Percentiles rank a stretch among this genome's conserved stretches.
Evolutionary conservation across 2,329 filamentous ascomycete genomes (phyloP).

Genomic region (Teratosphaeria zuluensis): DNA sequence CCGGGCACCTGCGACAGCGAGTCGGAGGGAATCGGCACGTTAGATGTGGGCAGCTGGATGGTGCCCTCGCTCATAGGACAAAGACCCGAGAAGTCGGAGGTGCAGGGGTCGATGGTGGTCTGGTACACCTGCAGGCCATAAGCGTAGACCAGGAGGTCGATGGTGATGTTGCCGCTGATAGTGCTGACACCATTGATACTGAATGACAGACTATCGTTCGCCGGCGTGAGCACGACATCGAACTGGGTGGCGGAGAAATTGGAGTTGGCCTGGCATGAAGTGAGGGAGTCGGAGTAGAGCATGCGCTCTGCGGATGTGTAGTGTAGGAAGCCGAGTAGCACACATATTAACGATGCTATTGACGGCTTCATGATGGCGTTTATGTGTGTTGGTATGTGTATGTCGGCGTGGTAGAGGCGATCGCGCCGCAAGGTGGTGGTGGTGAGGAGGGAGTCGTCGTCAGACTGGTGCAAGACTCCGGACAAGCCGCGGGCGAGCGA

Average conservation of each 20-base stretch:
- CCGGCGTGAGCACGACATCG: slow-evolving; percentile 69
- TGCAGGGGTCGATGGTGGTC: slow-evolving; percentile 65
- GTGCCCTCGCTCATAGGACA: slow-evolving; percentile 86
- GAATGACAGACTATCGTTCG: slow-evolving; percentile 62
- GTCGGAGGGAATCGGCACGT: slow-evolving; percentile 48
- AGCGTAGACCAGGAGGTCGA: slow-evolving; percentile 65
- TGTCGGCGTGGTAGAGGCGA: not conserved
- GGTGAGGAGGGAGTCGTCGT: not conserved
- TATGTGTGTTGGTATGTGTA: slow-evolving; percentile 1
- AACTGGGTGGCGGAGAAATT: slow-evolving; percentile 82
- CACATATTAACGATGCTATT: slow-evolving; percentile 21
- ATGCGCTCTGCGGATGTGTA: slow-evolving; percentile 51
- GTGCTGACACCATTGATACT: slow-evolving; percentile 74
- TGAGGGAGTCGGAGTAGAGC: slow-evolving; percentile 74
- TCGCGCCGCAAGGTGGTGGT: not conserved
- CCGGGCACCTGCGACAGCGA: slow-evolving; percentile 60
- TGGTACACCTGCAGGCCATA: slow-evolving; percentile 71
- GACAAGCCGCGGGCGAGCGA: not conserved
- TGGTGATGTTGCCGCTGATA: slow-evolving; percentile 71
- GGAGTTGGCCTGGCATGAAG: slow-evolving; percentile 73
- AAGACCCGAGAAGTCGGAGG: slow-evolving; percentile 58
- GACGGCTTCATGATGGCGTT: slow-evolving; percentile 16
- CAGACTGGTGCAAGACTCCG: not conserved
- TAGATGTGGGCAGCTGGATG: slow-evolving; percentile 52
- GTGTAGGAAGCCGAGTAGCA: slow-evolving; percentile 33